Evolutionary conservation across 129 eudicot species (phyloP), one percentile per base, ranked within the genome.

Genomic region (Scalesia atractyloides): DNA sequence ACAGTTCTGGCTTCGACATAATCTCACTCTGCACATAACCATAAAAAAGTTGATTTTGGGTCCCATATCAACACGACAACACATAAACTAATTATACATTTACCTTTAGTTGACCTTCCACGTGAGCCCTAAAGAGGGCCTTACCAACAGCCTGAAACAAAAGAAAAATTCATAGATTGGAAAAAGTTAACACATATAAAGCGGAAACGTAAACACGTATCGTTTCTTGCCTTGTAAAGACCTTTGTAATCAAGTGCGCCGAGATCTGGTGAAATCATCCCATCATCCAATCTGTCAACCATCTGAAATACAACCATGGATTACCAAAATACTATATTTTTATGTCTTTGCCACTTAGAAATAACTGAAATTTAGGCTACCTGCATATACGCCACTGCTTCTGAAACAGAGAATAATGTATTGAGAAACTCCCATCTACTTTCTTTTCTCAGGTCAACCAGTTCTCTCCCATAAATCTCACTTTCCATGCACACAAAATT

Each of bases 351-450:
- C 66, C 71, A 65, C n/a, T 74, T 12, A 62, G 33, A 37, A 68
- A 59, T 47, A 43, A 66, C 16, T 46, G 53, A 70, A 39, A 64
- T 14, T 12, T 26, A 62, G 65, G 44, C 51, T 84, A 93, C 98
- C 98, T 93, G 98, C 98, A 93, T 87, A 77, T 82, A 90, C 13
- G 98, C 98, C 68, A 87, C 97, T 49, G 97, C 98, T 86, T 93
- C 98, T 61, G 98, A 93, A 70, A 93, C 97, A 20, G 98, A 93
- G 73, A 93, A 93, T 7, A 90, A 70, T 11, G 96, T 93, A 84
- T 90, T 93, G 72, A 93, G 98, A 80, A 93, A 93, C 72, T 90
- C 98, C 98, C 98, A 93, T 64, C 92, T 82, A 84, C 82, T 84
- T 81, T 90, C 97, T 58, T 87, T 89, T 65, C 97, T 83, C 66